These are phyloP conservation scores for Aspergillus calidoustus DNA, from an alignment of 2,329 filamentous ascomycete species.

Conservation along the genomic window DNA sequence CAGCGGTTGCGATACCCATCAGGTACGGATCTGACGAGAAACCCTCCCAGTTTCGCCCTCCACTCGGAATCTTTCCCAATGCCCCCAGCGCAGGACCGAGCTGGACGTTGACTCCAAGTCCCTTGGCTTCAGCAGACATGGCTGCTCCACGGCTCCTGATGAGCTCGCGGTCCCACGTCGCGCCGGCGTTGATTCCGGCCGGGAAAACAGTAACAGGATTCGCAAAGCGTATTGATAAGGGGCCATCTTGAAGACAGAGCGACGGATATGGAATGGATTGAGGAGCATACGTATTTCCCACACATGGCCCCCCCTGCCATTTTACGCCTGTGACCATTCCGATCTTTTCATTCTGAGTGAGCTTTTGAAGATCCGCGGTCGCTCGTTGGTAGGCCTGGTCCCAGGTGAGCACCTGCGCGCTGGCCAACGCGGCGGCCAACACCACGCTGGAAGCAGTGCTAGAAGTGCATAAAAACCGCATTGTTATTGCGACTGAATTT, in stretches of 20 bases:
- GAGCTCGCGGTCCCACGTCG: slow-evolving; percentile 59
- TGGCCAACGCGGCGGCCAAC: not conserved
- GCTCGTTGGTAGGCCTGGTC: slow-evolving; percentile 22
- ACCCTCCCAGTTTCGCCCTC: slow-evolving; percentile 44
- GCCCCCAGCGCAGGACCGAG: slow-evolving; percentile 40
- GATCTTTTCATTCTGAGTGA: slow-evolving; percentile 31
- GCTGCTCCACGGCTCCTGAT: slow-evolving; percentile 56
- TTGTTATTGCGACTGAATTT: not conserved
- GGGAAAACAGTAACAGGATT: slow-evolving; percentile 51
- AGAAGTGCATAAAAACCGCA: not conserved
- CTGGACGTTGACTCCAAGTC: slow-evolving; percentile 42
- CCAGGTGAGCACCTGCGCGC: slow-evolving; percentile 15
- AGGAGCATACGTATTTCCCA: slow-evolving; percentile 37
- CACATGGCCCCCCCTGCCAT: slow-evolving; percentile 37
- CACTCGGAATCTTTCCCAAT: slow-evolving; percentile 41
- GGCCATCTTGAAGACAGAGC: slow-evolving; percentile 38
- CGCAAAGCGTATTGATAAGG: slow-evolving; percentile 46
- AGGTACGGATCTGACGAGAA: slow-evolving; percentile 51
- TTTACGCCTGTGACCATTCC: slow-evolving; percentile 36
- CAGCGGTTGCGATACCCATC: slow-evolving; percentile 45
- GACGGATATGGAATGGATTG: slow-evolving; percentile 37
- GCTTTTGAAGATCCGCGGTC: slow-evolving; percentile 15
- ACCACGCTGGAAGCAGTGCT: not conserved
- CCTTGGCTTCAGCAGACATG: slow-evolving; percentile 57
- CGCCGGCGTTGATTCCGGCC: slow-evolving; percentile 48